These are phyloP conservation scores for Heteromeles arbutifolia DNA, from an alignment of 306 rosid species.

Conservation along the genomic window DNA sequence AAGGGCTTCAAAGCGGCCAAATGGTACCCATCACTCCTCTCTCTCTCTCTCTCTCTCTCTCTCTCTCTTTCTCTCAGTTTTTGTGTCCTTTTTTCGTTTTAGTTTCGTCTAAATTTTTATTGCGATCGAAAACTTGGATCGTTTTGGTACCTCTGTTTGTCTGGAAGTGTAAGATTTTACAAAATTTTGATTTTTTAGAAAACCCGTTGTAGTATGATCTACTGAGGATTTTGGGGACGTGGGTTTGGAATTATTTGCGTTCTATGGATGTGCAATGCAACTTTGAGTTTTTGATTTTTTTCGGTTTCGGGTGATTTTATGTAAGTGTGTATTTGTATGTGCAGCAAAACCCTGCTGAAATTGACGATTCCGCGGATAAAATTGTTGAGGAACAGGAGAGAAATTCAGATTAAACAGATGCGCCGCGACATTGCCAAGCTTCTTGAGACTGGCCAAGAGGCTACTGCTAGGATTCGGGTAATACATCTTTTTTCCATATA, in stretches of 20 bases:
- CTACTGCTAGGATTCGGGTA: conserved; percentile 96
- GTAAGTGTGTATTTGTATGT: not conserved
- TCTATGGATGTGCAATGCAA: not conserved
- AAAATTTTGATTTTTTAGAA: not conserved
- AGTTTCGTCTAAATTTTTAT: not conserved
- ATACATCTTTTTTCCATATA: not conserved
- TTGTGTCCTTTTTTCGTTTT: not conserved
- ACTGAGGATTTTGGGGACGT: not conserved
- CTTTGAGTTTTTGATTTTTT: not conserved
- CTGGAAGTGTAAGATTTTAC: not conserved
- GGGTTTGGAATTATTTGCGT: not conserved
- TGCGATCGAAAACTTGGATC: conserved; percentile 11
- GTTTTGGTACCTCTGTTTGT: not conserved
- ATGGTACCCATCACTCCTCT: conserved; percentile 40
- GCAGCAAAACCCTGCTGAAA: conserved; percentile 88
- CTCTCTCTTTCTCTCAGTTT: no score
- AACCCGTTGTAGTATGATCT: not conserved
- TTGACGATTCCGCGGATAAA: conserved; percentile 90
- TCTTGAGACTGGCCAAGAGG: conserved; percentile 98
- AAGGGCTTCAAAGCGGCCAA: conserved; percentile 82
- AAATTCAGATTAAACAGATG: conserved; percentile 83
- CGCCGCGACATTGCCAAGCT: conserved; percentile 93
- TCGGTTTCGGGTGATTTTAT: not conserved
- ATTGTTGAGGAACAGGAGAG: conserved; percentile 84
- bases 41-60: no score